Evolutionary conservation across 257 asterid species (phyloP), one percentile per base, ranked within the genome.

Genomic region (Lithospermum erythrorhizon): DNA sequence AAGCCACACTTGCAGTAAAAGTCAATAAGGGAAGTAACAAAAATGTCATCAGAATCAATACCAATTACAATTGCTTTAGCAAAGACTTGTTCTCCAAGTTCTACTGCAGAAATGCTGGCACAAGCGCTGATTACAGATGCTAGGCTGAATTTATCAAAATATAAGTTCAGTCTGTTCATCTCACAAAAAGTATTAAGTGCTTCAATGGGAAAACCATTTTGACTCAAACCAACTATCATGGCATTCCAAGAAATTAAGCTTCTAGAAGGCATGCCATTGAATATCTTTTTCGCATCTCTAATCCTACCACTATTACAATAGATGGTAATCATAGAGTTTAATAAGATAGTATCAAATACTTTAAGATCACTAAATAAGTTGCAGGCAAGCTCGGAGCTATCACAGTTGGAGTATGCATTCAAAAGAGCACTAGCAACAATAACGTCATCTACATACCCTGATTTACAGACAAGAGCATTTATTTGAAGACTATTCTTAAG

Each of bases 221-320:
- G 95, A 66, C 83, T 82, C 61, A 91, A 68, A 49, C 98, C 98
- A 37, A 77, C 82, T 1, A 88, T 71, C 83, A 91, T 85, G 21
- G 95, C 82, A 58, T 91, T 91, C 98, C 98, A 91, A 17, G 98
- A 82, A 61, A 91, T 86, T 83, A 86, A 74, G 69, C 82, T 86
- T 76, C 83, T 91, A 35, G 15, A 65, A 21, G 76, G 70, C 80
- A 86, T 86, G 16, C 61, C 65, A 64, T 23, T 49, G 68, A 88
- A 91, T 57, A 91, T 74, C 22, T 24, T 41, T 59, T 78, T 84
- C 9, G 98, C 98, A 61, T 86, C 93, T 63, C 72, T 77, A 61
- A 84, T 75, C 80, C 79, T 82, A 56, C 94, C 82, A 52, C 84
- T 78, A 65, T 63, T 81, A 53, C 73, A 83, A 74, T 82, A 79